Base-by-base conservation (phyloP, 2,329 filamentous ascomycete genomes). In the Botrytis paeoniae region DNA sequence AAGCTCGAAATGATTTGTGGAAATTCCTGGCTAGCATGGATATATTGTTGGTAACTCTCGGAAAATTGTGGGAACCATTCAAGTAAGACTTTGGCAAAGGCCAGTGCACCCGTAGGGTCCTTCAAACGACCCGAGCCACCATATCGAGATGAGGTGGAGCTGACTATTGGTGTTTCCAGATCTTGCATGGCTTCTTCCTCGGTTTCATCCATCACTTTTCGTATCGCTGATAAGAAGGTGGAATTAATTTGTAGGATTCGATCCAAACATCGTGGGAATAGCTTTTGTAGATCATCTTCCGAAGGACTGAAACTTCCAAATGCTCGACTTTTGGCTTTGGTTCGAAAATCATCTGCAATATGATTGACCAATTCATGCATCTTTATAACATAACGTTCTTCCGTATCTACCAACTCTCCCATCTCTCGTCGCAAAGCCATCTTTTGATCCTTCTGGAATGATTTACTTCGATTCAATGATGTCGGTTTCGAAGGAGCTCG, bases 61-160 rank as follows among this genome's bases (percentile, higher is more conserved):
- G 93, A 92, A 80, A 99, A 98, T 76, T 91, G 91, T 10, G 96
- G 96, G 77, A 99, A 96, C 93, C 94, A 97, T 77, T 97, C 93
- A 7, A 96, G 84, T 74, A 98, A 90, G 66, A 94, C 86, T 78
- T 91, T 93, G 60, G 94, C 93, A 81, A 98, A 91, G 59, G 90
- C 88, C 57, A 92, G 84, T 25, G 93, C 89, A 69, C 95, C 95
- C 77, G 92, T 94, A 29, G 92, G 89, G 80, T 97, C 94, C 80
- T 88, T 90, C 77, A 82, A 80, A 75, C 84, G 86, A 72, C 81
- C 84, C 32, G 82, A 82, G 59, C 80, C 85, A 70, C 83, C 86
- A 74, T 82, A 81, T 75, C 82, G 85, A 70, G 81, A 86, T 75
- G 81, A 85, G 70, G 80, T 86, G 65, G 80, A 87, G 75, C 81